These are phyloP conservation scores for Escovopsis weberi DNA, from an alignment of 2,329 filamentous ascomycete genomes.

Conservation along the genomic window DNA sequence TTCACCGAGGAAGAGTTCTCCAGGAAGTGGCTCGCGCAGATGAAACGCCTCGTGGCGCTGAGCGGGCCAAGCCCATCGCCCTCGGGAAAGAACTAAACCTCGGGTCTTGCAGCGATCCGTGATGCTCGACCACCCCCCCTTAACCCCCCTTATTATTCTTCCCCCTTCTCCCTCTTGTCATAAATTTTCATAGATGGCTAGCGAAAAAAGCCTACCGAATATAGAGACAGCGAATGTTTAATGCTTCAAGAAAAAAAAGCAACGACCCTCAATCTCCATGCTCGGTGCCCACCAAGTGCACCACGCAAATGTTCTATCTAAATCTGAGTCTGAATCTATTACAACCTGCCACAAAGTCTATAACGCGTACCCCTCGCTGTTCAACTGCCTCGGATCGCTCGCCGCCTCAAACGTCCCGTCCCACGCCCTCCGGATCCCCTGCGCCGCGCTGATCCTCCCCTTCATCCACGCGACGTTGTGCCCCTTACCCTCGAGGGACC, in stretches of 20 bases:
- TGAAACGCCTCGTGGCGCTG: conserved; percentile 53
- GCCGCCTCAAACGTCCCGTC: conserved; percentile 67
- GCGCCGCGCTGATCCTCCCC: conserved; percentile 51
- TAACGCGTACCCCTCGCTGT: conserved; percentile 48
- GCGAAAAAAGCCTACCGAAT: neutral
- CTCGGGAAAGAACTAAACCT: too few species aligned
- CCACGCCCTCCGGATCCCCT: conserved; percentile 45
- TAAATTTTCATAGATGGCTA: conserved; percentile 1
- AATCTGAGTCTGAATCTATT: neutral
- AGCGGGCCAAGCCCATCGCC: conserved; percentile 1
- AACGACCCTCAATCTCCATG: too few species aligned
- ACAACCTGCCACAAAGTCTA: conserved; percentile 9
- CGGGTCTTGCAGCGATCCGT: too few species aligned
- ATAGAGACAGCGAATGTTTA: neutral
- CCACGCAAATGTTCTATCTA: too few species aligned
- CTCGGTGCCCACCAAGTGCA: too few species aligned
- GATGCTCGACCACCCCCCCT: too few species aligned
- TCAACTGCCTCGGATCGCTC: conserved; percentile 58
- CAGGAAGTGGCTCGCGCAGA: conserved; percentile 59
- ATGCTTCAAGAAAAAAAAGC: neutral
- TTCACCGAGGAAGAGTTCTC: conserved; percentile 85
- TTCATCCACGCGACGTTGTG: conserved; percentile 60
- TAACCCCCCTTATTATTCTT: conserved; percentile 14
- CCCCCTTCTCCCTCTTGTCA: too few species aligned
- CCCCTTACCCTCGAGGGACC: conserved; percentile 46